Percentiles rank a stretch among this genome's conserved stretches.
Conservation (phyloP, 2,329 filamentous ascomycete genomes). For the Emergomyces pasteurianus region DNA sequence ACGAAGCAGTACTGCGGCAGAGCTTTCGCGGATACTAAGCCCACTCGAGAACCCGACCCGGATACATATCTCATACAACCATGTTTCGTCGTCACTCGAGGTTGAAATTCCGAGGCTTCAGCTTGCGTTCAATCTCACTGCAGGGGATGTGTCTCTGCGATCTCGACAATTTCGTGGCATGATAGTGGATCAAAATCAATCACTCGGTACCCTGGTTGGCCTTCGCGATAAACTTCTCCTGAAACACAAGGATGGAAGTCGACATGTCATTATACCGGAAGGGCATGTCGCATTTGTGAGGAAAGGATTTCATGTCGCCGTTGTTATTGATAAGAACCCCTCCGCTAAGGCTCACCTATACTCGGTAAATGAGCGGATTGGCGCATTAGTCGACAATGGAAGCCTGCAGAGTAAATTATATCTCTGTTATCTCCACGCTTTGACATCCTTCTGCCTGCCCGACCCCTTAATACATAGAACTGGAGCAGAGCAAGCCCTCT, state of each 20-base stretch:
- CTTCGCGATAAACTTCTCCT: conserved; percentile 41
- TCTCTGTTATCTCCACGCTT: conserved; percentile 28
- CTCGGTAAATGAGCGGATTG: conserved; percentile 38
- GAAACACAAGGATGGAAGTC: conserved; percentile 11
- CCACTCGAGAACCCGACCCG: conserved; percentile 26
- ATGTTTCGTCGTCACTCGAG: conserved; percentile 14
- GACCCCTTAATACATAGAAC: conserved; percentile 19
- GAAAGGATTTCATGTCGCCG: conserved; percentile 20
- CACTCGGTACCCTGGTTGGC: conserved; percentile 38
- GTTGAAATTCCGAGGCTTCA: conserved; percentile 38
- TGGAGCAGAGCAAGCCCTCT: conserved; percentile 14
- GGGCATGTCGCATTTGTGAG: conserved; percentile 18
- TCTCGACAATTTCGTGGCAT: conserved; percentile 43
- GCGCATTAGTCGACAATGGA: conserved; percentile 40
- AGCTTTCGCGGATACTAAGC: conserved; percentile 23
- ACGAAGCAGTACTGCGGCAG: conserved; percentile 21
- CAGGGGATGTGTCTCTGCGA: conserved; percentile 18
- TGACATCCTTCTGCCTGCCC: conserved; percentile 17
- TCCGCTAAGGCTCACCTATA: conserved; percentile 32
- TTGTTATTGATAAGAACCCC: conserved; percentile 23
- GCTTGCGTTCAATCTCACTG: conserved; percentile 35
- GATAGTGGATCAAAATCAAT: conserved; percentile 36
- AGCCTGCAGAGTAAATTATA: conserved; percentile 42
- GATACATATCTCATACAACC: conserved; percentile 25
- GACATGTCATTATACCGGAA: conserved; percentile 30